Evolutionary conservation across 306 rosid genomes (phyloP).

Genomic region (Cicer arietinum): DNA sequence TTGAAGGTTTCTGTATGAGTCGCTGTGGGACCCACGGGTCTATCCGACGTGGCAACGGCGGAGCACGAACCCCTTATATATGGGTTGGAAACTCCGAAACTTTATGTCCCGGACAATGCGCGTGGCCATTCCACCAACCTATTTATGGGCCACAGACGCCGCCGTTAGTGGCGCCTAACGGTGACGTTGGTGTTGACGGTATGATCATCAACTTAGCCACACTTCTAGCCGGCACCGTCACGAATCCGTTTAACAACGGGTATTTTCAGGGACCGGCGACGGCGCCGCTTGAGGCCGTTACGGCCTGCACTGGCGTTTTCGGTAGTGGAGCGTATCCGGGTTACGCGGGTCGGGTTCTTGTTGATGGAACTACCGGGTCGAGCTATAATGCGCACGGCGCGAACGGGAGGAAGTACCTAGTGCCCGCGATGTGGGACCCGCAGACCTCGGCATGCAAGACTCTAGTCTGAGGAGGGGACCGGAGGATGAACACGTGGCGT

Average conservation of each 20-base stretch:
- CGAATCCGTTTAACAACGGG: slow-evolving; percentile 85
- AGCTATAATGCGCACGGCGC: slow-evolving; percentile 80
- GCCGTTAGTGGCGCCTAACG: slow-evolving; percentile 85
- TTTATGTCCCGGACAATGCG: slow-evolving; percentile 90
- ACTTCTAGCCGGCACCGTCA: slow-evolving; percentile 83
- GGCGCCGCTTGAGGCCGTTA: slow-evolving; percentile 87
- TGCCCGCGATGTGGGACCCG: slow-evolving; percentile 99
- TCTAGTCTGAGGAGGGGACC: slow-evolving; percentile 52
- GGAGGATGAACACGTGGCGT: slow-evolving; percentile 26
- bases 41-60: slow-evolving; percentile 29
- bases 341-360: slow-evolving; percentile 68
- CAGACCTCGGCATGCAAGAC: slow-evolving; percentile 68
- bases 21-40: slow-evolving; percentile 85
- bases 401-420: slow-evolving; percentile 67
- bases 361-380: slow-evolving; percentile 65
- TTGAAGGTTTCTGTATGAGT: slow-evolving; percentile 73
- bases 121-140: slow-evolving; percentile 97
- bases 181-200: slow-evolving; percentile 92
- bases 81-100: slow-evolving; percentile 94
- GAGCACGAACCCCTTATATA: slow-evolving; percentile 53
- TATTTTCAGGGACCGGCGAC: slow-evolving; percentile 79
- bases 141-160: slow-evolving; percentile 90
- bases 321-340: slow-evolving; percentile 93
- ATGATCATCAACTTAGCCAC: slow-evolving; percentile 89
- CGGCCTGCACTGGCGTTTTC: slow-evolving; percentile 77